A percentile compares a stretch with the other conserved stretches of the same genome.
phyloP scores from a whole-genome alignment of 768 basidiomycete genomes.

The Russula sp. region DNA sequence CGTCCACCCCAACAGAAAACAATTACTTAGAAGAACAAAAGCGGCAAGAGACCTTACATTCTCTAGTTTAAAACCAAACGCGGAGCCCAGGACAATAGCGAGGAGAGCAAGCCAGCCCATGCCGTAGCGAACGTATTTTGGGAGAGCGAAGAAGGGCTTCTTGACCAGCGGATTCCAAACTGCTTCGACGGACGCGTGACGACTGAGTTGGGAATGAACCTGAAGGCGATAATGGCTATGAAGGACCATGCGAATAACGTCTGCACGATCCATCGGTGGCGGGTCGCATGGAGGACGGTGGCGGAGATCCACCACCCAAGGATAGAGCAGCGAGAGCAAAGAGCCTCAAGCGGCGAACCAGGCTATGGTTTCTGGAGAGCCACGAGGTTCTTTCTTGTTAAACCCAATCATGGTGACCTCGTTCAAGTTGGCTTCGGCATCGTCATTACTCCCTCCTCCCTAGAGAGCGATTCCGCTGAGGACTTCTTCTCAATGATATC shows the following conservation, averaged over 20 bases:
- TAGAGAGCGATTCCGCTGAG: conserved; percentile 31
- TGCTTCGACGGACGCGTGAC: conserved; percentile 64
- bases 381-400: conserved; percentile 30
- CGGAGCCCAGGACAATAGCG: conserved; percentile 78
- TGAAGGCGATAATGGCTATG: conserved; percentile 74
- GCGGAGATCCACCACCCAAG: conserved; percentile 86
- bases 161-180: conserved; percentile 67
- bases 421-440: conserved; percentile 21
- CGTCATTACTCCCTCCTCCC: conserved; percentile 32
- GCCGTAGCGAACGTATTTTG: conserved; percentile 50
- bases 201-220: conserved; percentile 72
- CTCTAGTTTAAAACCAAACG: conserved; percentile 72
- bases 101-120: conserved; percentile 77
- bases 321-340: conserved; percentile 56
- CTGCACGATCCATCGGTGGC: conserved; percentile 81
- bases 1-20: not conserved
- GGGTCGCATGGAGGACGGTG: conserved; percentile 62
- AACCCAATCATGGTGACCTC: conserved; percentile 5
- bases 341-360: conserved; percentile 42
- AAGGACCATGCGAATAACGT: conserved; percentile 83
- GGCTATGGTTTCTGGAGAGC: conserved; percentile 25
- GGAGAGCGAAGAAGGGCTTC: conserved; percentile 63
- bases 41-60: conserved; percentile 41
- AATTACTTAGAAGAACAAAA: too few relatives aligned
- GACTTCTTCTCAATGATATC: conserved; percentile 29